Evolutionary conservation across 345 rosid genomes (phyloP).

Genomic region (Eutrema heterophyllum): DNA sequence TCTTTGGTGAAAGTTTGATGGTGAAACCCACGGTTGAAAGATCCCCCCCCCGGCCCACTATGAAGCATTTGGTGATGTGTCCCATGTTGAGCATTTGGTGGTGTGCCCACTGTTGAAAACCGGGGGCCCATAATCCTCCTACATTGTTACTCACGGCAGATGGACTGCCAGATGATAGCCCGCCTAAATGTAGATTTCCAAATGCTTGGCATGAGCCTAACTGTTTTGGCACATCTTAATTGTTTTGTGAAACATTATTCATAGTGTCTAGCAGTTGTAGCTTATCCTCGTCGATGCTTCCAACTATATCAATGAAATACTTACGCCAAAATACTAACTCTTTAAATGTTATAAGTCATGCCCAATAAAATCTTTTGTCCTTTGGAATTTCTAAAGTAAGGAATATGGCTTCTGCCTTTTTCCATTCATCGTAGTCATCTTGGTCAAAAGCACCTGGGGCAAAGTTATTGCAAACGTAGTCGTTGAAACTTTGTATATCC

Average conservation of each 20-base stretch:
- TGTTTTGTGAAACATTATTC: background rate
- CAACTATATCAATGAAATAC: background rate
- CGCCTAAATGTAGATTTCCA: background rate
- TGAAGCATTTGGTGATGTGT: background rate
- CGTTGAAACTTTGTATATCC: too few relatives aligned
- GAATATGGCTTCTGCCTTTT: background rate
- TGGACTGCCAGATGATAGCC: background rate
- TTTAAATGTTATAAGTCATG: background rate
- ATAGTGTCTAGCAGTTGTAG: background rate
- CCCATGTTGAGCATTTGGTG: background rate
- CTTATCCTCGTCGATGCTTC: background rate
- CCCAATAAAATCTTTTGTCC: background rate
- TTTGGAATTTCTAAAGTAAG: background rate
- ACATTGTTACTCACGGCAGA: background rate
- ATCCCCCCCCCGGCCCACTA: background rate
- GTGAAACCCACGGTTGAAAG: too few relatives aligned
- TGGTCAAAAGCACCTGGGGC: background rate
- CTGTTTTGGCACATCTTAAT: background rate
- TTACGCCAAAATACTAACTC: background rate
- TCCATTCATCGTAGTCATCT: background rate
- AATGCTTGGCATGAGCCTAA: background rate
- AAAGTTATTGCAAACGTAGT: background rate
- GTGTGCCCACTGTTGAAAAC: background rate
- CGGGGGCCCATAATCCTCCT: background rate
- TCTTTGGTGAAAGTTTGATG: background rate